Evolutionary conservation across 2,329 filamentous ascomycete species (phyloP).

Genomic region (Exophiala sp.): DNA sequence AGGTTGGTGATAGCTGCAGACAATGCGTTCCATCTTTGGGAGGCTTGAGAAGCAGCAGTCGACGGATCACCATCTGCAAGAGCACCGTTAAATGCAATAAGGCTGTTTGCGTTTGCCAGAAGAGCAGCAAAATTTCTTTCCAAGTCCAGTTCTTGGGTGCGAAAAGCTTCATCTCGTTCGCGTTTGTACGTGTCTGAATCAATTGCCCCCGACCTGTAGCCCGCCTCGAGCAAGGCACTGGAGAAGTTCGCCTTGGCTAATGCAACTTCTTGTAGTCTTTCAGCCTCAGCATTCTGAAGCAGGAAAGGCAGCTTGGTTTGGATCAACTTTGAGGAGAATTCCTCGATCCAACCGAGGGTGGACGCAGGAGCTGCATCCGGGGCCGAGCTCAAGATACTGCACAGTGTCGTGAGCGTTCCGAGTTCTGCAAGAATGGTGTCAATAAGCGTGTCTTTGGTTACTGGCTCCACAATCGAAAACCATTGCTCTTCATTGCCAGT

Average conservation of each 20-base stretch:
- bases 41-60: conserved; percentile 32
- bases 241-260: conserved; percentile 54
- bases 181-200: conserved; percentile 50
- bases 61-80: conserved; percentile 34
- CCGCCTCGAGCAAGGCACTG: conserved; percentile 51
- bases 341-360: conserved; percentile 52
- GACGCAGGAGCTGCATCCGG: conserved; percentile 35
- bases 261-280: conserved; percentile 46
- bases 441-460: conserved; percentile 59
- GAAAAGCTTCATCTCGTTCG: conserved; percentile 40
- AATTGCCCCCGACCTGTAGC: conserved; percentile 49
- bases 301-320: conserved; percentile 51
- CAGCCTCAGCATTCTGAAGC: conserved; percentile 37
- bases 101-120: conserved; percentile 52
- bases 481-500: conserved; percentile 42
- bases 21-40: conserved; percentile 49
- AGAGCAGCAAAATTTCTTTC: conserved; percentile 45
- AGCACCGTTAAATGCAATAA: conserved; percentile 50
- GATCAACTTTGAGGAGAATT: conserved; percentile 50
- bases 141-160: conserved; percentile 35
- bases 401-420: conserved; percentile 49
- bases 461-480: conserved; percentile 60
- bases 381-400: conserved; percentile 40
- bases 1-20: conserved; percentile 47
- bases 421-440: conserved; percentile 64